Evolutionary conservation across 352 stramenopile species (phyloP), one percentile per base, ranked within the genome.

Genomic region (Globisporangium cederbergense): DNA sequence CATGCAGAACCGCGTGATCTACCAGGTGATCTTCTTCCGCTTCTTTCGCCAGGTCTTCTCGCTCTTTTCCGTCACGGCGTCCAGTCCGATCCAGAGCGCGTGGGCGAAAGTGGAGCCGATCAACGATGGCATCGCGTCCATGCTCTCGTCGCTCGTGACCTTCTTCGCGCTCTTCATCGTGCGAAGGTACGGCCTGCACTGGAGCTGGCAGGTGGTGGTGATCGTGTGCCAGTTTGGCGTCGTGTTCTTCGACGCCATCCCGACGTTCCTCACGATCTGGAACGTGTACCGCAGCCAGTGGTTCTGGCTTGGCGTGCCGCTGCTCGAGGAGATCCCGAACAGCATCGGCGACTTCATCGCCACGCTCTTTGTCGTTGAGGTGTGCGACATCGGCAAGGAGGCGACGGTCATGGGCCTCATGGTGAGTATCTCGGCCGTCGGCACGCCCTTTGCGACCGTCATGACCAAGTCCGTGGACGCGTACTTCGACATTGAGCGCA

Each of bases 211-310:
- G 47, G 10, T 51, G 9, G 71, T 81, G 11, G 65, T 88, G 14
- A 59, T 86, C n/a, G 54, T 65, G 13, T 75, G 67, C 7, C 71
- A 81, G 54, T 62, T 86, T 14, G 60, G 65, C 2, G 76, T 88
- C 43, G 74, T 90, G 18, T 58, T 74, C 16, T 63, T 83, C 28
- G 80, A 90, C 57, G 58, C 64, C 0, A 63, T 85, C 32, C 75
- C 75, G 10, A 86, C 76, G 4, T 79, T 86, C 51, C 65, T 86
- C 51, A 89, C 80, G 14, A 84, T 88, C 67, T 90, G 80, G 80
- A 50, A 90, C 47, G 78, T 90, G 8, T 76, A 83, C 38, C 76
- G 79, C n/a, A 85, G 74, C 56, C 80, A 90, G 40, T 90, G 80
- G 78, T 86, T 89, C 65, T 89, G 74, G 76, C 57, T 86, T 18